Base-by-base conservation (phyloP, 768 basidiomycete species). In the Psilocybe tampanensis region DNA sequence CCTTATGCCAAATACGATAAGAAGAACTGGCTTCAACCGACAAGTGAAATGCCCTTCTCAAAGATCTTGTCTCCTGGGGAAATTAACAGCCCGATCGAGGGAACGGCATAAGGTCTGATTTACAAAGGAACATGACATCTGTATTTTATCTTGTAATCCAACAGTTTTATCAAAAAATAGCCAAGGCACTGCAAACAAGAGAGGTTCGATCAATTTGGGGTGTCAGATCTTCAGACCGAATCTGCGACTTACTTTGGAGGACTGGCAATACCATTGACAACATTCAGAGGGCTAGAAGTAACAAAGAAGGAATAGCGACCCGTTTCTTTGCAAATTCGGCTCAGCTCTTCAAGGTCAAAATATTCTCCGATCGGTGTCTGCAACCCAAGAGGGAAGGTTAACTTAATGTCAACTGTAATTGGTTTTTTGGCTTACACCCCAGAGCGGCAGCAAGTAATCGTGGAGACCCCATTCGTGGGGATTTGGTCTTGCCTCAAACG, bases 11-110 rank as follows among this genome's bases (percentile, higher is more conserved):
- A 67, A 39, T 97, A 95, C 56, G 96, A 98, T 59, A 81, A 85
- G 65, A 92, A 92, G 83, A 98, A 97, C 68, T 97, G 95, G 95
- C 75, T 98, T 56, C 95, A 98, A 68, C 94, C 95, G 1, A 94
- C 94, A 2, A 60, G 75, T 9, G 82, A 78, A 12, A 89, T 92
- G 88, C 92, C 95, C 1, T 97, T 98, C 73, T 80, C 86, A 22
- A 80, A 72, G 60, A 73, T 90, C 22, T 65, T 90, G 33, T 58
- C 64, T 47, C 45, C 60, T 2, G 65, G 61, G 45, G 66, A 66
- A 51, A 61, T 60, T n/a, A 65, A 61, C 44, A 39, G 4, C 12
- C 36, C 12, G 4, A n/a, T n/a, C 4, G 36, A 39, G 36, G 36
- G 13, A 13, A 39, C 6, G 12, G 36, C 36, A 13, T 39, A n/a